Conservation (phyloP, 1,139 yeast genomes). For the Suhomyces bribrorum region DNA sequence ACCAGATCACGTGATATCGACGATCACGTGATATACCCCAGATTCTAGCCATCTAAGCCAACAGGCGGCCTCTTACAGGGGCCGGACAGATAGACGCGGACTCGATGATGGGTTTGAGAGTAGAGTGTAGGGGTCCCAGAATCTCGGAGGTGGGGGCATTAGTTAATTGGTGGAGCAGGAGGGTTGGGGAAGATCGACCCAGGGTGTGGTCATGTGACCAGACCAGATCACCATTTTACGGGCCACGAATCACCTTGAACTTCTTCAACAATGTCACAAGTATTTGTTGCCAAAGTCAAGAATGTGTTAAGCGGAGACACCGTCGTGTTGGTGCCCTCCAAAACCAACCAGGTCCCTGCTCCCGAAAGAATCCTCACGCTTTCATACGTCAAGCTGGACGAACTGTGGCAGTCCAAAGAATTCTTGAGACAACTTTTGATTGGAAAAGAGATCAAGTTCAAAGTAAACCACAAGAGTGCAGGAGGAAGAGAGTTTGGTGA, state of each 20-base stretch:
- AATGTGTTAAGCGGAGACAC: constrained; percentile 76
- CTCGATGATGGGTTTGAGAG: too few relatives aligned
- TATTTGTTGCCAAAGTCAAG: constrained; percentile 61
- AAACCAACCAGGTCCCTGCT: constrained; percentile 43
- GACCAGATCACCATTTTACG: background rate
- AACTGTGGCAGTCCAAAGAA: constrained; percentile 63
- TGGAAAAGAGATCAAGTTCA: constrained; percentile 67
- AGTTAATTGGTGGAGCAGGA: too few relatives aligned
- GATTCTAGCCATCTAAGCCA: too few relatives aligned
- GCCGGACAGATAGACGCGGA: too few relatives aligned
- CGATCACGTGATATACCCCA: background rate
- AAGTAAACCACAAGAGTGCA: constrained; percentile 52
- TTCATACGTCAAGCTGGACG: constrained; percentile 59
- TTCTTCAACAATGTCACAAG: constrained; percentile 16
- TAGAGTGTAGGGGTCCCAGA: too few relatives aligned
- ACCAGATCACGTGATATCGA: background rate
- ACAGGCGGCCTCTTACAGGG: too few relatives aligned
- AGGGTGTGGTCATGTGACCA: background rate
- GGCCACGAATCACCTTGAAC: background rate
- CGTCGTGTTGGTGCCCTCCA: constrained; percentile 61
- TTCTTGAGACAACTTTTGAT: constrained; percentile 61
- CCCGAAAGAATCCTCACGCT: constrained; percentile 66
- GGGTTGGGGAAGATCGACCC: too few relatives aligned
- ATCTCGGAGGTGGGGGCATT: too few relatives aligned
- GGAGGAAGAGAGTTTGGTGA: constrained; percentile 74